Conservation (phyloP, 2,329 filamentous ascomycete species). For the Capronia americana region DNA sequence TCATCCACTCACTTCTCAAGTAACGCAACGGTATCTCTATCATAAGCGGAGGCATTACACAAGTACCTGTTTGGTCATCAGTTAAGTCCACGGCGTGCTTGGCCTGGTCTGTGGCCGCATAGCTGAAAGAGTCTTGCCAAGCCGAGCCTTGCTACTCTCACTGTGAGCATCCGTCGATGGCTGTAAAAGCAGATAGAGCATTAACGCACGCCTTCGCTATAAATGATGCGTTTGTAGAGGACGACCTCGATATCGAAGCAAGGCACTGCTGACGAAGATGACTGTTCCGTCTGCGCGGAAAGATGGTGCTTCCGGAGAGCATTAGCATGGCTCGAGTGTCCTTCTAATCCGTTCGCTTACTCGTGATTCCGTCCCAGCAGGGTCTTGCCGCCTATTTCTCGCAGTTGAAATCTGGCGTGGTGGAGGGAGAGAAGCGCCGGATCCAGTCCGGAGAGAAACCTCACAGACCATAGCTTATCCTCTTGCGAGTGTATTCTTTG, state of each 20-base stretch:
- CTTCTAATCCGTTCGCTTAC: neutral
- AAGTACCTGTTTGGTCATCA: too few species aligned
- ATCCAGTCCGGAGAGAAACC: neutral
- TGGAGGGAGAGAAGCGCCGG: neutral
- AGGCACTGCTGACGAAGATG: slow-evolving; percentile 85
- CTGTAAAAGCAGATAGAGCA: slow-evolving; percentile 76
- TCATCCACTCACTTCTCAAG: too few species aligned
- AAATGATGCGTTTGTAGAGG: slow-evolving; percentile 82
- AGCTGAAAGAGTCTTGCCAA: too few species aligned
- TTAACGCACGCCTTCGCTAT: slow-evolving; percentile 92
- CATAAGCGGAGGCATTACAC: too few species aligned
- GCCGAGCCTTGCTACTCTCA: too few species aligned
- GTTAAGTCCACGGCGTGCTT: too few species aligned
- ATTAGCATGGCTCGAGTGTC: neutral
- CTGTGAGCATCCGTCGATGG: too few species aligned
- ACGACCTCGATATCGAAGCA: slow-evolving; percentile 86
- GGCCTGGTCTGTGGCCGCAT: too few species aligned
- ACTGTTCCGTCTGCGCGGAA: slow-evolving; percentile 80
- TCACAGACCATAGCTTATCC: slow-evolving; percentile 21
- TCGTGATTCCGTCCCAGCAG: slow-evolving; percentile 43
- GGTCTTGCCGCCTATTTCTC: slow-evolving; percentile 69
- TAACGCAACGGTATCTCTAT: too few species aligned
- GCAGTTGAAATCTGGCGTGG: slow-evolving; percentile 14
- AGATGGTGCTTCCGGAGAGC: slow-evolving; percentile 52
- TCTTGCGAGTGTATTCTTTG: slow-evolving; percentile 55